Evolutionary conservation across 2,329 filamentous ascomycete species (phyloP).

Genomic region (Pyricularia pennisetigena): DNA sequence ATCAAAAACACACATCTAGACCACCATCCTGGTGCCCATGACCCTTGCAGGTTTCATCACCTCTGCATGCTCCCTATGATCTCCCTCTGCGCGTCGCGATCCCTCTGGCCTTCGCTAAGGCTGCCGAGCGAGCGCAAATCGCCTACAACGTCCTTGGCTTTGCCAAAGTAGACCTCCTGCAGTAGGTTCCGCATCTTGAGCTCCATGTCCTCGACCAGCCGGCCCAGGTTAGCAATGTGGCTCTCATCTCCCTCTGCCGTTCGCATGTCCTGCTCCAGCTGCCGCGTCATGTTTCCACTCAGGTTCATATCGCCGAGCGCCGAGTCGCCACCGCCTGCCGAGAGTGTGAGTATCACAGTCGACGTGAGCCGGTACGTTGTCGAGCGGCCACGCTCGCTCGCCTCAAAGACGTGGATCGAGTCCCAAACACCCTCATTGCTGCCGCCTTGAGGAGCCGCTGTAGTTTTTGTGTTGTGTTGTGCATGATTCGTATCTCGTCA

Average conservation of each 20-base stretch:
- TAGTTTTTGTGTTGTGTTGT: neutral
- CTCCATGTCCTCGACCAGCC: slow-evolving; percentile 97
- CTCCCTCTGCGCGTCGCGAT: slow-evolving; percentile 78
- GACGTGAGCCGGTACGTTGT: slow-evolving; percentile 97
- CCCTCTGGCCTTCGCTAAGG: slow-evolving; percentile 74
- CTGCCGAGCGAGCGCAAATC: slow-evolving; percentile 81
- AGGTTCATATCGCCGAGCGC: slow-evolving; percentile 80
- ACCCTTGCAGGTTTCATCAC: neutral
- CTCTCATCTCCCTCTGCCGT: slow-evolving; percentile 66
- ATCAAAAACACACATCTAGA: neutral
- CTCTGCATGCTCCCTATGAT: slow-evolving; percentile 58
- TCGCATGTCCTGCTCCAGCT: slow-evolving; percentile 77
- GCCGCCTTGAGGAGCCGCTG: slow-evolving; percentile 53
- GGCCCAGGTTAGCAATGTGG: slow-evolving; percentile 92
- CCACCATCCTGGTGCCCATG: neutral
- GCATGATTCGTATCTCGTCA: neutral
- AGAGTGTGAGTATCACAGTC: slow-evolving; percentile 87
- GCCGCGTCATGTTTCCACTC: slow-evolving; percentile 94
- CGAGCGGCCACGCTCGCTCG: slow-evolving; percentile 80
- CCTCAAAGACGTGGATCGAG: slow-evolving; percentile 97
- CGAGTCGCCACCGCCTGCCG: slow-evolving; percentile 47
- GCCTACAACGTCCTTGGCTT: slow-evolving; percentile 96
- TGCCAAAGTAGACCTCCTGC: slow-evolving; percentile 99
- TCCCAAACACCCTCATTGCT: slow-evolving; percentile 82
- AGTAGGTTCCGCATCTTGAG: slow-evolving; percentile 97